Evolutionary conservation across 2,329 filamentous ascomycete species (phyloP).

Genomic region (Fusarium mexicanum): DNA sequence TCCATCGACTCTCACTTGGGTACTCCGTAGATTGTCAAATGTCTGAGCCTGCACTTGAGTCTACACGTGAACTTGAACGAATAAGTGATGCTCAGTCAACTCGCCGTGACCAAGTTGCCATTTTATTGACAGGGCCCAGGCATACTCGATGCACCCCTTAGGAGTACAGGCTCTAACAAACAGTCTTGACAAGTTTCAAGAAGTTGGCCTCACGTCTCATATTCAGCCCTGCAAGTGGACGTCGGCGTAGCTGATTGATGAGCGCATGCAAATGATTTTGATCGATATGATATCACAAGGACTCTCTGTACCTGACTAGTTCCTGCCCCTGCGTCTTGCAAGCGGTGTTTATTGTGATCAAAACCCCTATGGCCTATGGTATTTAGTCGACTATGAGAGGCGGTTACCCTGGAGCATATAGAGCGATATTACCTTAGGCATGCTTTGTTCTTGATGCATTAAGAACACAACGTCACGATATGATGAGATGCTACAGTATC

Average conservation of each 20-base stretch:
- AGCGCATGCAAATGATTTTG: neutral
- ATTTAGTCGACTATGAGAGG: neutral
- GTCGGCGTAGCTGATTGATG: constrained; percentile 21
- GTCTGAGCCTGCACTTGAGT: neutral
- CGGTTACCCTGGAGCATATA: neutral
- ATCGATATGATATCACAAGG: constrained; percentile 21
- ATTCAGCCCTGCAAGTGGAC: constrained; percentile 25
- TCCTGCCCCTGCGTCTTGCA: constrained; percentile 33
- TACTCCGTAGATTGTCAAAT: neutral
- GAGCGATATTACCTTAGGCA: neutral
- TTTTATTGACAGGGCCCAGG: neutral
- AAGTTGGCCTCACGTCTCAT: constrained; percentile 34
- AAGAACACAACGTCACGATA: neutral
- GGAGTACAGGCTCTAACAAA: neutral
- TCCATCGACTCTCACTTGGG: constrained; percentile 3
- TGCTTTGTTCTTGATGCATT: neutral
- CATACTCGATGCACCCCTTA: neutral
- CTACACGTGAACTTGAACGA: neutral
- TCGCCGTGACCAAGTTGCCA: neutral
- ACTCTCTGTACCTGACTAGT: constrained; percentile 17
- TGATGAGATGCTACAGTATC: too few species aligned
- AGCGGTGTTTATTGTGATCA: constrained; percentile 5
- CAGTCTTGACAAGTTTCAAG: constrained; percentile 26
- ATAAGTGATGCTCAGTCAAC: neutral
- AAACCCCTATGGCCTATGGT: neutral